Evolutionary conservation across 352 stramenopile species (phyloP).

Genomic region (Nothophytophthora sp.): DNA sequence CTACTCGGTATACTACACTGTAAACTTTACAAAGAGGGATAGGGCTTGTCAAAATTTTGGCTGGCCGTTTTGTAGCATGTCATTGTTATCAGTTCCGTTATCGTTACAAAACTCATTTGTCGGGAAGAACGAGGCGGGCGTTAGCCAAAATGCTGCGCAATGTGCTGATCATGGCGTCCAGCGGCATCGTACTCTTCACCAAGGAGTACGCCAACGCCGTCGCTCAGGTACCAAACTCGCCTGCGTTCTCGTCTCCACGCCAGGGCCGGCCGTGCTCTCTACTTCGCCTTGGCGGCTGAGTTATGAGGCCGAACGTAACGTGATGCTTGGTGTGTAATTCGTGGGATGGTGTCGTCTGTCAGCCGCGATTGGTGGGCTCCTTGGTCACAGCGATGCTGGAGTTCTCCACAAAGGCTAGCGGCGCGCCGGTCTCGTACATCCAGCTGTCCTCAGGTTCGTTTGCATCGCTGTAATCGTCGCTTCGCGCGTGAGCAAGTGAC

Average conservation of each 20-base stretch:
- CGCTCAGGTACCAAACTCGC: conserved; percentile 50
- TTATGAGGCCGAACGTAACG: conserved; percentile 13
- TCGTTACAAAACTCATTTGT: too few species aligned
- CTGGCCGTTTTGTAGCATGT: neutral
- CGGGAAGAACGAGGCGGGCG: conserved; percentile 4
- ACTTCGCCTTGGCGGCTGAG: conserved; percentile 3
- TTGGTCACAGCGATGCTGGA: conserved; percentile 92
- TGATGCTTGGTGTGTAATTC: neutral
- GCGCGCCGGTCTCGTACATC: conserved; percentile 90
- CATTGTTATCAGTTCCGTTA: too few species aligned
- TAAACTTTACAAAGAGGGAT: conserved; percentile 5
- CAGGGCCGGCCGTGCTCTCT: neutral
- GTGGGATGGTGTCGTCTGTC: conserved; percentile 2
- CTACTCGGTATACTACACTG: neutral
- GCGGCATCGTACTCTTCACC: conserved; percentile 93
- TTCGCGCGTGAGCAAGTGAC: too few species aligned
- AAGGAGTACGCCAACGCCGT: conserved; percentile 91
- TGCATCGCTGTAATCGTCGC: conserved; percentile 6
- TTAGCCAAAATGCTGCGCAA: conserved; percentile 85
- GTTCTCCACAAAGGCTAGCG: conserved; percentile 90
- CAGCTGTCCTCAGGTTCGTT: conserved; percentile 78
- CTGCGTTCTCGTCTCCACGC: conserved; percentile 4
- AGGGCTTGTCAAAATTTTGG: conserved; percentile 16
- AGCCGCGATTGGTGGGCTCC: conserved; percentile 89
- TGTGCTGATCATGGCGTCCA: conserved; percentile 92